A percentile compares a stretch with the other conserved stretches of the same genome.
These are phyloP conservation scores for Phalaenopsis hybrid DNA, from an alignment of 116 monocot species.

Conservation along the genomic window DNA sequence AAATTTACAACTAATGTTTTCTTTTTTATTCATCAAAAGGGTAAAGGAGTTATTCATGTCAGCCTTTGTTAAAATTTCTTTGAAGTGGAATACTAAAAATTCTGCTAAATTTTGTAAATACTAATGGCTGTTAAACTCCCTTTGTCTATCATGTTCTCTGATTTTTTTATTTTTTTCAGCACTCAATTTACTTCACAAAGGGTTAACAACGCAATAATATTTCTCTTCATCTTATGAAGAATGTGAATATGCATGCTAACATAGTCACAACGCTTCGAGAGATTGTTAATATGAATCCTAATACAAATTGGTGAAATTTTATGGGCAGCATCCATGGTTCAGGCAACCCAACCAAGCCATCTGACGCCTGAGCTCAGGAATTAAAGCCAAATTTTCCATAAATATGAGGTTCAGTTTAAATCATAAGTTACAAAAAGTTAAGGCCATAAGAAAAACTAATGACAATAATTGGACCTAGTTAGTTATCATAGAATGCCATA, in stretches of 20 bases:
- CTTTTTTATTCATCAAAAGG: too few relatives aligned
- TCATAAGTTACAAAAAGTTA: not conserved
- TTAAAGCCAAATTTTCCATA: not conserved
- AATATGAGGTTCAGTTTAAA: not conserved
- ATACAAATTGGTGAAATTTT: not conserved
- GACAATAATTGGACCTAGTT: not conserved
- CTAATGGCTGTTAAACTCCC: too few relatives aligned
- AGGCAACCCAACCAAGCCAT: not conserved
- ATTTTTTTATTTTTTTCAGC: too few relatives aligned
- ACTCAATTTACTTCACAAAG: too few relatives aligned
- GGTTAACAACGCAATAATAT: too few relatives aligned
- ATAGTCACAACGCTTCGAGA: not conserved
- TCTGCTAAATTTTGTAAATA: too few relatives aligned
- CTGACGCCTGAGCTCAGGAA: not conserved
- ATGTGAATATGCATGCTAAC: not conserved
- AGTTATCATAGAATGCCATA: not conserved
- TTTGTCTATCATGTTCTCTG: too few relatives aligned
- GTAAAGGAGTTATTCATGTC: too few relatives aligned
- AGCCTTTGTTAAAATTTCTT: too few relatives aligned
- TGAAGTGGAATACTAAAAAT: too few relatives aligned
- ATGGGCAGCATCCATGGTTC: not conserved
- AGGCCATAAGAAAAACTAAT: not conserved
- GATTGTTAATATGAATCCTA: not conserved
- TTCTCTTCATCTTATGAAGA: too few relatives aligned
- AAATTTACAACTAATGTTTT: too few relatives aligned